phyloP scores from a whole-genome alignment of 164 flowering plant genomes.

The Tinospora cordifolia region DNA sequence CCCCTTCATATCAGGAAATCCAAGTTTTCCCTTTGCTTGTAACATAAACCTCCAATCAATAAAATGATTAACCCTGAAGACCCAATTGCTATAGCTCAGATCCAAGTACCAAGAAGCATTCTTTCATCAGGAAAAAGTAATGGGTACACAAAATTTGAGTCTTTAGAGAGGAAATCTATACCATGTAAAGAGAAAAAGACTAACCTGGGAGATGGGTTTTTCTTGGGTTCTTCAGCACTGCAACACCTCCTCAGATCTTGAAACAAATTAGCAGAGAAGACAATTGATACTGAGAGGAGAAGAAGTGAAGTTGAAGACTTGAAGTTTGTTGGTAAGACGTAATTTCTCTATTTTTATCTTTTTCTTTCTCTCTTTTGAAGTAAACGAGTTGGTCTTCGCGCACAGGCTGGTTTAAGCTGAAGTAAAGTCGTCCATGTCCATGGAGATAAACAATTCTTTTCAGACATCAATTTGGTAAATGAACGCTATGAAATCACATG shows the following conservation, averaged over 20 bases:
- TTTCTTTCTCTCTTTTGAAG: neutral
- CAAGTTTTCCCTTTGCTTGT: neutral
- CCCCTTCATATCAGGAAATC: constrained; percentile 21
- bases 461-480: neutral
- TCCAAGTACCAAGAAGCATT: neutral
- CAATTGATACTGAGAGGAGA: neutral
- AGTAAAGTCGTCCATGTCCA: neutral
- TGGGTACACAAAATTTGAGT: neutral
- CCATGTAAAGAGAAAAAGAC: constrained; percentile 4
- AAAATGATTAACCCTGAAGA: constrained; percentile 9
- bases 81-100: constrained; percentile 8
- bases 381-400: neutral
- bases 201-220: constrained; percentile 14
- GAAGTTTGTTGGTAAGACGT: neutral
- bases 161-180: neutral
- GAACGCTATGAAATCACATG: too few species aligned
- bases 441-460: neutral
- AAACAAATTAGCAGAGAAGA: neutral
- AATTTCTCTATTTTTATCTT: neutral
- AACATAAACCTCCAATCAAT: constrained; percentile 5
- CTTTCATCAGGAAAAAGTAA: neutral
- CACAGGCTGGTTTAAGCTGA: neutral
- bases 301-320: constrained; percentile 6
- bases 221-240: neutral
- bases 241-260: constrained; percentile 9